Evolutionary conservation across 176 grass and related monocot genomes (phyloP).

Genomic region (Thalia dealbata): DNA sequence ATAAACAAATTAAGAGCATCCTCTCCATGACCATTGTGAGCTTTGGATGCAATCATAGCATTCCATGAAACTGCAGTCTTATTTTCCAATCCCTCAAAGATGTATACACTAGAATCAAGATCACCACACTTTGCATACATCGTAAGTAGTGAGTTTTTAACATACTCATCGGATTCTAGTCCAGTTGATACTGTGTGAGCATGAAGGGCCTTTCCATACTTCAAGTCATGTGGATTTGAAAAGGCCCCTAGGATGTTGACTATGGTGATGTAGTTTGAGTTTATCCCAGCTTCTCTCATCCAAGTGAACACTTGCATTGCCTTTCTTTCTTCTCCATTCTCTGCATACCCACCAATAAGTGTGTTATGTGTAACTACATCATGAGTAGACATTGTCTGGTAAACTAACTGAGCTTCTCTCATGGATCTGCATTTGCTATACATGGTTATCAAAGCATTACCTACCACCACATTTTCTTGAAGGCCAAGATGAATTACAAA

Average conservation of each 20-base stretch:
- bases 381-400: slow-evolving; percentile 34
- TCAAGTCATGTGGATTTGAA: slow-evolving; percentile 31
- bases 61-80: slow-evolving; percentile 67
- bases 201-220: slow-evolving; percentile 54
- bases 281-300: slow-evolving; percentile 48
- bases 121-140: slow-evolving; percentile 82
- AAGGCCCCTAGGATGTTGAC: slow-evolving; percentile 58
- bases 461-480: slow-evolving; percentile 37
- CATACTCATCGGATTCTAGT: slow-evolving; percentile 54
- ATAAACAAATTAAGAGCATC: slow-evolving; percentile 62
- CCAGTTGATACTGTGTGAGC: slow-evolving; percentile 45
- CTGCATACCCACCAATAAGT: slow-evolving; percentile 53
- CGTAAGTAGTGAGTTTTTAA: slow-evolving; percentile 71
- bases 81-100: slow-evolving; percentile 41
- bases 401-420: slow-evolving; percentile 38
- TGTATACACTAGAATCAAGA: slow-evolving; percentile 48
- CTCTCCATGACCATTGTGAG: slow-evolving; percentile 58
- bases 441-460: slow-evolving; percentile 52
- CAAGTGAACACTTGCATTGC: slow-evolving; percentile 45
- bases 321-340: slow-evolving; percentile 26
- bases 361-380: slow-evolving; percentile 68
- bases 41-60: slow-evolving; percentile 61
- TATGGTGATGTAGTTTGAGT: slow-evolving; percentile 64
- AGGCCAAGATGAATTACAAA: slow-evolving; percentile 38
- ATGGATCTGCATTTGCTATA: slow-evolving; percentile 60